phyloP scores from a whole-genome alignment of 331 rosid genomes.

The Prunus yedoensis region DNA sequence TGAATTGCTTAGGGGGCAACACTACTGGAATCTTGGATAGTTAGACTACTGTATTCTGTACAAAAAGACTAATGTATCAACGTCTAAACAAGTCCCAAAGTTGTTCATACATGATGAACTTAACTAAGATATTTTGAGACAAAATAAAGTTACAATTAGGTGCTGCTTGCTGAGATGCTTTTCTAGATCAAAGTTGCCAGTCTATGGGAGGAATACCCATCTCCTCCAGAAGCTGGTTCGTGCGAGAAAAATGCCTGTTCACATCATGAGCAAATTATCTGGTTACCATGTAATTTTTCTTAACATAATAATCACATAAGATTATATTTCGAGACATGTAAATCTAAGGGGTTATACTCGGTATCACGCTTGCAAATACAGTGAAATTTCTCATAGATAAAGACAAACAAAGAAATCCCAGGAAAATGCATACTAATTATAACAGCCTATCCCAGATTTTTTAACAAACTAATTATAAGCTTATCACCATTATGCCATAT shows the following conservation, averaged over 20 bases:
- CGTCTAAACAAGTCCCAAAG: not conserved
- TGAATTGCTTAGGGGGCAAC: slow-evolving; percentile 8
- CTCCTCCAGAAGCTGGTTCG: slow-evolving; percentile 78
- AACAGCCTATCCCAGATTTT: not conserved
- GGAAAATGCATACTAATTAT: not conserved
- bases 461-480: not conserved
- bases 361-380: not conserved
- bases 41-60: not conserved
- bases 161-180: slow-evolving; percentile 1
- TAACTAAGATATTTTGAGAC: not conserved
- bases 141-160: slow-evolving; percentile 11
- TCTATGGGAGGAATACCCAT: slow-evolving; percentile 59
- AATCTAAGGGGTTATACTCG: not conserved
- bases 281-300: not conserved
- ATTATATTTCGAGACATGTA: not conserved
- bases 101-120: not conserved
- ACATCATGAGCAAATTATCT: slow-evolving; percentile 6
- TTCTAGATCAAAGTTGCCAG: slow-evolving; percentile 67
- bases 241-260: slow-evolving; percentile 86
- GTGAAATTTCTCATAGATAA: not conserved
- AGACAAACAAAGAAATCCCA: not conserved
- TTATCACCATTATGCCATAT: not conserved
- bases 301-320: not conserved
- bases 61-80: not conserved
- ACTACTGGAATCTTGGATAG: not conserved